A percentile compares a stretch with the other conserved stretches of the same genome.
phyloP scores from a whole-genome alignment of 495 filamentous ascomycete species.

The Margaritispora aquatica region DNA sequence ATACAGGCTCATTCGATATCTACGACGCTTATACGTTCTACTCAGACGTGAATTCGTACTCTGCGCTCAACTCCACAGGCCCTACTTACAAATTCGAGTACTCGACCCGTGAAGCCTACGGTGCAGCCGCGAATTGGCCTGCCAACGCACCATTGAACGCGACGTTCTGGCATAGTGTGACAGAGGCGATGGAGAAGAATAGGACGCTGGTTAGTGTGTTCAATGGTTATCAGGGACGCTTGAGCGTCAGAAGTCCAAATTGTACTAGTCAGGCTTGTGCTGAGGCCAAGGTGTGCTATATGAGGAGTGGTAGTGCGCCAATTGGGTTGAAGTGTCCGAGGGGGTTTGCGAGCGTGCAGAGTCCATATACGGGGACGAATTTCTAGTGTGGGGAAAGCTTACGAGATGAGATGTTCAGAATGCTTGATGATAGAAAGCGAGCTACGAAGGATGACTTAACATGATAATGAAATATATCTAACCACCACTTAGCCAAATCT shows the following conservation, averaged over 20 bases:
- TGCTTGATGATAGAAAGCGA: not conserved
- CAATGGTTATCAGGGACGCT: slow-evolving; percentile 49
- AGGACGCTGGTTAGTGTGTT: slow-evolving; percentile 38
- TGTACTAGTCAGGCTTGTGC: slow-evolving; percentile 45
- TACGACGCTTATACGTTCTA: slow-evolving; percentile 46
- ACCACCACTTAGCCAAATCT: too few relatives aligned
- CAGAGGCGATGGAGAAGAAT: slow-evolving; percentile 52
- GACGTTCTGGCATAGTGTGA: slow-evolving; percentile 55
- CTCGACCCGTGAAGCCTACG: slow-evolving; percentile 47
- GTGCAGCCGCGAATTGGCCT: slow-evolving; percentile 34
- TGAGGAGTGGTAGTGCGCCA: slow-evolving; percentile 47
- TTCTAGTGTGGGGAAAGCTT: too few relatives aligned
- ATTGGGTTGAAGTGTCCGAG: slow-evolving; percentile 44
- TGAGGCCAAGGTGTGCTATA: slow-evolving; percentile 54
- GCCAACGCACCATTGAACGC: slow-evolving; percentile 36
- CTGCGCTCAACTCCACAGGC: slow-evolving; percentile 33
- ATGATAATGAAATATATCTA: too few relatives aligned
- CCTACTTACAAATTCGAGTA: slow-evolving; percentile 48
- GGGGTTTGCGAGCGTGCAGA: slow-evolving; percentile 29
- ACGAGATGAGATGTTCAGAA: too few relatives aligned
- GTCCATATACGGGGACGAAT: slow-evolving; percentile 12
- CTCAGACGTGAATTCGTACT: slow-evolving; percentile 45
- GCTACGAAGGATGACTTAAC: not conserved
- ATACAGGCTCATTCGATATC: slow-evolving; percentile 48
- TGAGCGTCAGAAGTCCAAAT: slow-evolving; percentile 41